A percentile compares a stretch with the other conserved stretches of the same genome.
Conservation (phyloP, 371 early-diverging fungal species). For the Entomophthora muscae region DNA sequence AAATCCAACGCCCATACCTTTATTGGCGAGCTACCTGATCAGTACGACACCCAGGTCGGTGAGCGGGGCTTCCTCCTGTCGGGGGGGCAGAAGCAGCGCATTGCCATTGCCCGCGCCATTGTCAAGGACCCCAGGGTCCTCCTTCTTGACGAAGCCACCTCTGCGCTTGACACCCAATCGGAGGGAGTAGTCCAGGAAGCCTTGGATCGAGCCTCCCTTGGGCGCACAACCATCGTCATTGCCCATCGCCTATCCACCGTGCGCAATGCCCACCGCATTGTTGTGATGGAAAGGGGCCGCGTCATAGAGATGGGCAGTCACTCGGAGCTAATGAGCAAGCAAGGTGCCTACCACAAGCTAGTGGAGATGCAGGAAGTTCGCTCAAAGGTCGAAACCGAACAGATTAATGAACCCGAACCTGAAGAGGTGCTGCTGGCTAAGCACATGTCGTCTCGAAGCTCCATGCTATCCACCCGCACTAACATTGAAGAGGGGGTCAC, state of each 20-base stretch:
- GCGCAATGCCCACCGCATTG: conserved; percentile 65
- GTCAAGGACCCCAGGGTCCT: conserved; percentile 55
- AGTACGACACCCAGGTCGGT: conserved; percentile 50
- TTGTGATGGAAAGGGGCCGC: conserved; percentile 52
- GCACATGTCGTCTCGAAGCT: not conserved
- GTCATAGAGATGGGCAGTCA: conserved; percentile 58
- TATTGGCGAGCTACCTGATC: conserved; percentile 45
- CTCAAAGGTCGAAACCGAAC: conserved; percentile 10
- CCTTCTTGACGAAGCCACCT: conserved; percentile 75
- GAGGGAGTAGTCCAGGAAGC: conserved; percentile 70
- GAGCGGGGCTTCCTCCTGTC: conserved; percentile 34
- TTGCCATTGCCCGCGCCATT: conserved; percentile 63
- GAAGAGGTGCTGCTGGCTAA: not conserved
- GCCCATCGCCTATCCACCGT: conserved; percentile 78
- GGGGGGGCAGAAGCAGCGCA: conserved; percentile 40
- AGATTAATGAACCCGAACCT: conserved; percentile 1
- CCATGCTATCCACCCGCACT: not conserved
- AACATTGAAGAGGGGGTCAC: conserved; percentile 11
- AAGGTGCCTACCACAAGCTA: conserved; percentile 32
- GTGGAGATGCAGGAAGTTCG: conserved; percentile 35
- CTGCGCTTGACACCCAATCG: conserved; percentile 61
- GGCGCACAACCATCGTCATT: conserved; percentile 81
- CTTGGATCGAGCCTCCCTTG: conserved; percentile 49
- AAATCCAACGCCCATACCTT: conserved; percentile 57
- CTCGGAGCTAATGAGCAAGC: conserved; percentile 27